Conservation (phyloP, 139 green algal genomes). For the Chlorella sp. region DNA sequence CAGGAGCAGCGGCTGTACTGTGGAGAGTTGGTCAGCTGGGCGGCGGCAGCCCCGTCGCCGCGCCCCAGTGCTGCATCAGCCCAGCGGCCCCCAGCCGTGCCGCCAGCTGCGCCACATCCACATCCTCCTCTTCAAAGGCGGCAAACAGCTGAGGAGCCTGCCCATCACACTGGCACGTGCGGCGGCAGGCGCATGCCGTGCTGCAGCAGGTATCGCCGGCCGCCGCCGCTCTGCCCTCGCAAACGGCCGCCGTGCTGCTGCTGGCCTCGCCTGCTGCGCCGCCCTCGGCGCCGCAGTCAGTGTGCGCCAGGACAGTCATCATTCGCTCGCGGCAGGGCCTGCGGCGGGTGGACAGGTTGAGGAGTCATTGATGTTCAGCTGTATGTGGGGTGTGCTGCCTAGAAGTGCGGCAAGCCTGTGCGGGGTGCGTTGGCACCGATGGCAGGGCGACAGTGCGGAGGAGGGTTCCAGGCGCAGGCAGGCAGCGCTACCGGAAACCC, state of each 20-base stretch:
- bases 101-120: background rate
- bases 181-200: background rate
- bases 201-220: background rate
- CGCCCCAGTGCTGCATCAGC: background rate
- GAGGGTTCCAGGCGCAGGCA: too few species aligned
- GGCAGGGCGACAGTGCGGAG: too few species aligned
- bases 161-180: background rate
- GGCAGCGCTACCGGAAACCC: too few species aligned
- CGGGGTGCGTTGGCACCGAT: too few species aligned
- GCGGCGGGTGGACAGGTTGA: background rate
- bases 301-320: background rate
- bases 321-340: slow-evolving; percentile 28
- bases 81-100: background rate
- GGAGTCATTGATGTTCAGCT: too few species aligned
- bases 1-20: too few species aligned
- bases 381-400: too few species aligned
- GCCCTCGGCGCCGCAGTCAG: too few species aligned
- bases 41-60: slow-evolving; percentile 2
- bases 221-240: background rate
- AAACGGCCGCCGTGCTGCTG: background rate
- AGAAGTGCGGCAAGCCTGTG: too few species aligned
- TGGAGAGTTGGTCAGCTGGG: background rate
- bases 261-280: too few species aligned
- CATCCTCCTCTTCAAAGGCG: background rate
- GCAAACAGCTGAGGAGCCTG: background rate